Percentiles rank a stretch among this genome's conserved stretches.
Evolutionary conservation across 2,329 filamentous ascomycete species (phyloP).

Genomic region (Ascochyta rabiei): DNA sequence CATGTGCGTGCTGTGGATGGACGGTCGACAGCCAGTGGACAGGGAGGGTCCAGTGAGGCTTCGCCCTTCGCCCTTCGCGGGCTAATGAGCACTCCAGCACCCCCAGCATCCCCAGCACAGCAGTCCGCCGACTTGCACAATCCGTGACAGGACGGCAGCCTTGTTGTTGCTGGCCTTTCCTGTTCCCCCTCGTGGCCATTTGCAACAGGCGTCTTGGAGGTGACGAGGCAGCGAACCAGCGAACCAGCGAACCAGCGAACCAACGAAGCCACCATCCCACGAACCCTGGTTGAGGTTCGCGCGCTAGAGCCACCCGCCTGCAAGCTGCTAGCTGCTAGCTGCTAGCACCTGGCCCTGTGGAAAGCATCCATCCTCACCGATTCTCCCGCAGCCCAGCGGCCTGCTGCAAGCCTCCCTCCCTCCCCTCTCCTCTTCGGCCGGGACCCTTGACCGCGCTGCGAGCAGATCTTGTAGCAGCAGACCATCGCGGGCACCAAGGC

Average conservation of each 20-base stretch:
- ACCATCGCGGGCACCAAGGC: neutral
- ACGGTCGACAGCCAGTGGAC: neutral
- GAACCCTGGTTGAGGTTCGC: conserved; percentile 5
- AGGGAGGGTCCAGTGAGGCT: conserved; percentile 5
- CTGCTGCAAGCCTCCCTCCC: neutral
- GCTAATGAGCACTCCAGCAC: neutral
- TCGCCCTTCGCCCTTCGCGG: conserved; percentile 1
- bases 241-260: too few relatives aligned
- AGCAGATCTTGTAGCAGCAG: conserved; percentile 1
- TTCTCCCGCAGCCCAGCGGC: conserved; percentile 7
- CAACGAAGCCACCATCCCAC: neutral
- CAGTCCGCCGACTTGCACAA: neutral
- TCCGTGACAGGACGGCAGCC: too few relatives aligned
- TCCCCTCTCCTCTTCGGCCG: neutral
- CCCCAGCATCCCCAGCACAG: too few relatives aligned
- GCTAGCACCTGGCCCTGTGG: neutral
- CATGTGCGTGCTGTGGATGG: neutral
- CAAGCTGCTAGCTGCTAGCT: neutral
- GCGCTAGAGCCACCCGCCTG: conserved; percentile 3
- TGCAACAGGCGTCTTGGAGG: conserved; percentile 2
- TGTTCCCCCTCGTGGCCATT: too few relatives aligned
- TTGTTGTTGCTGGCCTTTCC: neutral
- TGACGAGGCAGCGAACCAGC: neutral
- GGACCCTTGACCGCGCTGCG: conserved; percentile 5
- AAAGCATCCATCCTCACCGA: conserved; percentile 14